A percentile compares a stretch with the other conserved stretches of the same genome.
These are phyloP conservation scores for Trichosporon inkin DNA, from an alignment of 1,284 basidiomycete species.

Conservation along the genomic window DNA sequence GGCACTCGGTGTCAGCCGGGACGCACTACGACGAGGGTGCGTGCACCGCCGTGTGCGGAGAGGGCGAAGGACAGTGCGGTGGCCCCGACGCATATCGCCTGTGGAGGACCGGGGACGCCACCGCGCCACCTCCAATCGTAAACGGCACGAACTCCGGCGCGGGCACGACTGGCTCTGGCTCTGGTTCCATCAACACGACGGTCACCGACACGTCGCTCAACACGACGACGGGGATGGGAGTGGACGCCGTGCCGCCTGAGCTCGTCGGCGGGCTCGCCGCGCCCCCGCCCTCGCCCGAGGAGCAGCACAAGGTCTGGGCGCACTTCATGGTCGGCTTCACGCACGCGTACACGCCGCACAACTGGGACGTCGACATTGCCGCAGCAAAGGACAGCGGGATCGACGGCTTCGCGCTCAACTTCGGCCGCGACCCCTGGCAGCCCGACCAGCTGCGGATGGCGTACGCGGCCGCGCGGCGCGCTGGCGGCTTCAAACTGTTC, in stretches of 20 bases:
- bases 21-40: slow-evolving; percentile 17
- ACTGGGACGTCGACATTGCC: slow-evolving; percentile 47
- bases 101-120: no score
- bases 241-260: neutral
- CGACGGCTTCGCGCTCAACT: slow-evolving; percentile 64
- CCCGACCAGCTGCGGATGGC: slow-evolving; percentile 61
- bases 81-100: neutral
- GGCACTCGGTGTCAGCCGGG: neutral
- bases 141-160: neutral
- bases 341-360: slow-evolving; percentile 40
- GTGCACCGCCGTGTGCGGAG: no score
- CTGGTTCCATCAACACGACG: slow-evolving; percentile 3
- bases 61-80: no score
- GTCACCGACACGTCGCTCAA: neutral
- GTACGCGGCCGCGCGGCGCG: slow-evolving; percentile 53
- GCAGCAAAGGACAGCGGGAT: slow-evolving; percentile 48
- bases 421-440: slow-evolving; percentile 66
- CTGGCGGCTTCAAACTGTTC: slow-evolving; percentile 65
- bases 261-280: slow-evolving; percentile 9
- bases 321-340: slow-evolving; percentile 51
- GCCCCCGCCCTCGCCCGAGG: slow-evolving; percentile 16
- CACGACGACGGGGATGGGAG: no score
- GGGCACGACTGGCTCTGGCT: no score
- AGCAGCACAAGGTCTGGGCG: slow-evolving; percentile 43
- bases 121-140: no score